Conservation (phyloP, 2,329 filamentous ascomycete species). For the Colletotrichum caudatum region DNA sequence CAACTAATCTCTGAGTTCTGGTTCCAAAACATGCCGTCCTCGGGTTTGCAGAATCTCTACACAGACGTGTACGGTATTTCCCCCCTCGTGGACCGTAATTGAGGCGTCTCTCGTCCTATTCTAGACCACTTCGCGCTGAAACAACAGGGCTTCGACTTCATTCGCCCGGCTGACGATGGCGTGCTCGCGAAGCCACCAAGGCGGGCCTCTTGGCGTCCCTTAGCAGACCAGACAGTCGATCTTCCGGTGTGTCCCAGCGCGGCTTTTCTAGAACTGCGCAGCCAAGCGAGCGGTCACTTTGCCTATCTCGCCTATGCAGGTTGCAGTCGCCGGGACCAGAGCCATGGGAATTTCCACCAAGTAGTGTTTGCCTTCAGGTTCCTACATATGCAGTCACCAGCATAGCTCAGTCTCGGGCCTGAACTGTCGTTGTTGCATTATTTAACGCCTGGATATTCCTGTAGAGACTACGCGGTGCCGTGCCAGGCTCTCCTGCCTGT, state of each 20-base stretch:
- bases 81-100: not conserved
- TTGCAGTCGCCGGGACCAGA: constrained; percentile 21
- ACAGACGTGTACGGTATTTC: not conserved
- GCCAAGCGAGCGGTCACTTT: constrained; percentile 16
- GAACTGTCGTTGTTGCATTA: too few relatives aligned
- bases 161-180: constrained; percentile 28
- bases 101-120: not conserved
- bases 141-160: not conserved
- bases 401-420: not conserved
- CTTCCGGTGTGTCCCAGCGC: not conserved
- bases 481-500: not conserved
- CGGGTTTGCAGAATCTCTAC: not conserved
- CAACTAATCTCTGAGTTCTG: not conserved
- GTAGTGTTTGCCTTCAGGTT: not conserved
- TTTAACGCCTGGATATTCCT: too few relatives aligned
- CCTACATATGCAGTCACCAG: not conserved
- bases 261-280: not conserved
- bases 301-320: not conserved
- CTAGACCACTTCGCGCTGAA: constrained; percentile 4
- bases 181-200: constrained; percentile 18
- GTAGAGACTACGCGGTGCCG: not conserved
- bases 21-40: not conserved
- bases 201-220: constrained; percentile 27
- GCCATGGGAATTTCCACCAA: constrained; percentile 19
- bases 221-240: not conserved